Conservation (phyloP, 2,329 filamentous ascomycete species). For the Penicillium capsulatum region DNA sequence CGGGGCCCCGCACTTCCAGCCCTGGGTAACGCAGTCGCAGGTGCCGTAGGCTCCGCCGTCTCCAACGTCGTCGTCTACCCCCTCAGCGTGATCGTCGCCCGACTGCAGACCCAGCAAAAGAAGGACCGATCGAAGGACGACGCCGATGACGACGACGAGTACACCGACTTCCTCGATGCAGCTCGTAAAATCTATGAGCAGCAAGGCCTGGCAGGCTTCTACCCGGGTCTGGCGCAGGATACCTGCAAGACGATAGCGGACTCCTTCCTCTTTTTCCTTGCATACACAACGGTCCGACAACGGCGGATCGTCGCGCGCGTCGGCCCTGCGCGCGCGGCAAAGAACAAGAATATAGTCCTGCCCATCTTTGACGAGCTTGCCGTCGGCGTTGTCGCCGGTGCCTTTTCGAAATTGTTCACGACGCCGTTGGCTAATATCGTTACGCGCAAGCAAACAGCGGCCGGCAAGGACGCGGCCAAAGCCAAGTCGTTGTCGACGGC, state of each 20-base stretch:
- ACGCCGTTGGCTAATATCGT: slow-evolving; percentile 80
- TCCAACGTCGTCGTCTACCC: slow-evolving; percentile 78
- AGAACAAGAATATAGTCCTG: slow-evolving; percentile 41
- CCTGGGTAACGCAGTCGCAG: slow-evolving; percentile 75
- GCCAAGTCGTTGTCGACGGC: slow-evolving; percentile 36
- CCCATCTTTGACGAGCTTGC: slow-evolving; percentile 67
- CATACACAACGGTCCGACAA: slow-evolving; percentile 60
- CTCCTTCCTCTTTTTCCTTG: slow-evolving; percentile 81
- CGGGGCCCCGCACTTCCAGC: slow-evolving; percentile 58
- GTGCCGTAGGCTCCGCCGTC: slow-evolving; percentile 71
- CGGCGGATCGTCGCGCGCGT: slow-evolving; percentile 41
- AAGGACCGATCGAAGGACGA: slow-evolving; percentile 49
- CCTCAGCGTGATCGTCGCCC: slow-evolving; percentile 73
- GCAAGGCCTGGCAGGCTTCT: slow-evolving; percentile 73
- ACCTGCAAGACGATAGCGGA: slow-evolving; percentile 66
- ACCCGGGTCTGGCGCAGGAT: slow-evolving; percentile 60
- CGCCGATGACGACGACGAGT: slow-evolving; percentile 53
- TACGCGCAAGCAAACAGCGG: slow-evolving; percentile 69
- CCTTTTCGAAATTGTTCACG: slow-evolving; percentile 69
- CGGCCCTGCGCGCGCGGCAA: slow-evolving; percentile 17
- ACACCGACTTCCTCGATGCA: slow-evolving; percentile 65
- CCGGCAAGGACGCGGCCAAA: slow-evolving; percentile 10
- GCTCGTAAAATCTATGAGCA: slow-evolving; percentile 64
- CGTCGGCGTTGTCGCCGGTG: slow-evolving; percentile 66
- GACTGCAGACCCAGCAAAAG: slow-evolving; percentile 66